These are phyloP conservation scores for Tolypocladium nubicola DNA, from an alignment of 2,329 filamentous ascomycete species.

Conservation along the genomic window DNA sequence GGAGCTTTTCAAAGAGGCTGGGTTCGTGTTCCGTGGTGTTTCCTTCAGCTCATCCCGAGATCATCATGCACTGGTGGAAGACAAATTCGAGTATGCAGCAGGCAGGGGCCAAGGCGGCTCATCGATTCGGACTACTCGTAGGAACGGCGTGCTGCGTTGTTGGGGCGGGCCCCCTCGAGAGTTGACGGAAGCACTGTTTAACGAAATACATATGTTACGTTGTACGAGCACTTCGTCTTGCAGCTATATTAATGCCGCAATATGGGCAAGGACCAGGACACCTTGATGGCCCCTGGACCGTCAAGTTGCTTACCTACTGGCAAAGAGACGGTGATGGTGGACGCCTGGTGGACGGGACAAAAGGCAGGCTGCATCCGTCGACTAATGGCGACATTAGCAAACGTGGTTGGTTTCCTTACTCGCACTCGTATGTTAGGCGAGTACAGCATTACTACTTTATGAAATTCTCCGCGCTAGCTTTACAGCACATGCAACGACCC, in stretches of 20 bases:
- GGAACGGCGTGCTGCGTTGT: neutral
- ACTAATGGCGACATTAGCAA: neutral
- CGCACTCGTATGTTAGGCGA: neutral
- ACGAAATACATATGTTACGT: neutral
- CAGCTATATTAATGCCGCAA: neutral
- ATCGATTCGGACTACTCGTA: too few relatives aligned
- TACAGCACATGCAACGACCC: neutral
- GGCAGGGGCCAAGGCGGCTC: neutral
- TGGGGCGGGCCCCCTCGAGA: neutral
- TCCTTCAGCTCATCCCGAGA: too few relatives aligned
- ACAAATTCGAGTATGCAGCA: neutral
- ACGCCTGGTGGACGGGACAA: neutral
- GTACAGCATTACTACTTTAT: neutral
- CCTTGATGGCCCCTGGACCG: neutral
- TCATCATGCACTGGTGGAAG: neutral
- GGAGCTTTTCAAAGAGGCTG: neutral
- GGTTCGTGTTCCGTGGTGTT: neutral
- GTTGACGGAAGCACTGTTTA: too few relatives aligned
- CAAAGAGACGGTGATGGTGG: neutral
- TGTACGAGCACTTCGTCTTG: too few relatives aligned
- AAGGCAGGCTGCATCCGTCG: neutral
- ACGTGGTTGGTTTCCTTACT: neutral
- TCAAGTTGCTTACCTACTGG: neutral
- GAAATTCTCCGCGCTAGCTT: neutral
- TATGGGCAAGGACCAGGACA: neutral